Evolutionary conservation across 1,284 basidiomycete genomes (phyloP).

Genomic region (Microbotryum intermedium): DNA sequence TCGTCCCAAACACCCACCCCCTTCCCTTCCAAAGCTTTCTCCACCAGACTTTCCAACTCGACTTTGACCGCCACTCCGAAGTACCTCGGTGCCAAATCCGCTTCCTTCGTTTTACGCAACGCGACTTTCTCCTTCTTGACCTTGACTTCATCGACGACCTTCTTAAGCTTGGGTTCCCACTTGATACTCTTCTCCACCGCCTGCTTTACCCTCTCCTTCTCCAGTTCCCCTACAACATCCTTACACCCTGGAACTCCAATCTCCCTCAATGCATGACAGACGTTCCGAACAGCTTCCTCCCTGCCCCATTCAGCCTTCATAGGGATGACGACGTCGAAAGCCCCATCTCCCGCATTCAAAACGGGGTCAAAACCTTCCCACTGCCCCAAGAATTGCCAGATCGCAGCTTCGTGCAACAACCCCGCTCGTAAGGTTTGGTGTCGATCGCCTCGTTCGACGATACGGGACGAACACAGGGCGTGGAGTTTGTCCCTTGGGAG

Average conservation of each 20-base stretch:
- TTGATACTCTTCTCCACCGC: conserved; percentile 52
- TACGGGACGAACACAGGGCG: conserved; percentile 65
- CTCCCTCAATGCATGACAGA: conserved; percentile 52
- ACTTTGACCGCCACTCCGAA: conserved; percentile 69
- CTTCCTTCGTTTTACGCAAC: conserved; percentile 35
- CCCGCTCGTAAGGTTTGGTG: conserved; percentile 66
- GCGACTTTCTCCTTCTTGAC: conserved; percentile 29
- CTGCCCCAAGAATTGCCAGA: conserved; percentile 67
- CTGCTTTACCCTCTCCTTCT: conserved; percentile 50
- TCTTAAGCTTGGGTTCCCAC: conserved; percentile 42
- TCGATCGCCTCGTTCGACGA: conserved; percentile 63
- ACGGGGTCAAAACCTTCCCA: conserved; percentile 53
- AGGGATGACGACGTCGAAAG: conserved; percentile 59
- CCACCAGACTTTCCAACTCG: conserved; percentile 50
- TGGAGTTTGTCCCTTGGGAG: conserved; percentile 51
- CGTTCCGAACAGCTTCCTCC: conserved; percentile 51
- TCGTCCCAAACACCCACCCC: conserved; percentile 43
- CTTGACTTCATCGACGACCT: conserved; percentile 34
- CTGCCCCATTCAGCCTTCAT: conserved; percentile 54
- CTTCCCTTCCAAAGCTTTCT: conserved; percentile 38
- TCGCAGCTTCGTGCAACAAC: conserved; percentile 62
- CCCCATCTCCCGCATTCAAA: conserved; percentile 38
- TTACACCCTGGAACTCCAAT: conserved; percentile 12
- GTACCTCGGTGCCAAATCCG: conserved; percentile 48
- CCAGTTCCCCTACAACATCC: conserved; percentile 46